Evolutionary conservation across 306 rosid genomes (phyloP).

Genomic region (Cucurbita moschata): DNA sequence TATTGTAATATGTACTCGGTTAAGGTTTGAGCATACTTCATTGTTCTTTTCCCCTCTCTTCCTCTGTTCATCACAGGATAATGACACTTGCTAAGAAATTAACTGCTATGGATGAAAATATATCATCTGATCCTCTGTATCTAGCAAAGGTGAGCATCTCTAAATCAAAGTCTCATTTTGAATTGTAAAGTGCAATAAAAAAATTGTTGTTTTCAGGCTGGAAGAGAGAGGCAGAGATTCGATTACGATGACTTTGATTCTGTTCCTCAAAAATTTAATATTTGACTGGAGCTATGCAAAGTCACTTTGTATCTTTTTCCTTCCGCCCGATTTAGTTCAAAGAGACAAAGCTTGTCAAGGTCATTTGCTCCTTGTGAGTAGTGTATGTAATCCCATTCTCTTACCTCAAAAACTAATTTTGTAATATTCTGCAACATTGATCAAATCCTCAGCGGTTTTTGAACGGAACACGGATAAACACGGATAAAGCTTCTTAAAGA

Average conservation of each 20-base stretch:
- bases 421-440: background rate
- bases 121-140: slow-evolving; percentile 56
- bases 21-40: background rate
- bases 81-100: slow-evolving; percentile 67
- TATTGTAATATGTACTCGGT: background rate
- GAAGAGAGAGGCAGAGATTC: slow-evolving; percentile 63
- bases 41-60: background rate
- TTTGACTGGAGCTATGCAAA: slow-evolving; percentile 16
- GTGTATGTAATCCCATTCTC: background rate
- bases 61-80: slow-evolving; percentile 26
- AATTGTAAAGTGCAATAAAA: background rate
- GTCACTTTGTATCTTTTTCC: background rate
- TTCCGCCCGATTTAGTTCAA: background rate
- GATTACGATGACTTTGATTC: slow-evolving; percentile 61
- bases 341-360: background rate
- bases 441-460: background rate
- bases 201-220: slow-evolving; percentile 28
- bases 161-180: background rate
- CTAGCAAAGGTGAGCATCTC: slow-evolving; percentile 41
- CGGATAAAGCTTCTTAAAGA: background rate
- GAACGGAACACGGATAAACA: background rate
- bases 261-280: slow-evolving; percentile 53
- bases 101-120: slow-evolving; percentile 45
- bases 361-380: background rate
- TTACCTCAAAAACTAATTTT: background rate